These are phyloP conservation scores for Neurospora sublineolata DNA, from an alignment of 495 filamentous ascomycete species.

Conservation along the genomic window DNA sequence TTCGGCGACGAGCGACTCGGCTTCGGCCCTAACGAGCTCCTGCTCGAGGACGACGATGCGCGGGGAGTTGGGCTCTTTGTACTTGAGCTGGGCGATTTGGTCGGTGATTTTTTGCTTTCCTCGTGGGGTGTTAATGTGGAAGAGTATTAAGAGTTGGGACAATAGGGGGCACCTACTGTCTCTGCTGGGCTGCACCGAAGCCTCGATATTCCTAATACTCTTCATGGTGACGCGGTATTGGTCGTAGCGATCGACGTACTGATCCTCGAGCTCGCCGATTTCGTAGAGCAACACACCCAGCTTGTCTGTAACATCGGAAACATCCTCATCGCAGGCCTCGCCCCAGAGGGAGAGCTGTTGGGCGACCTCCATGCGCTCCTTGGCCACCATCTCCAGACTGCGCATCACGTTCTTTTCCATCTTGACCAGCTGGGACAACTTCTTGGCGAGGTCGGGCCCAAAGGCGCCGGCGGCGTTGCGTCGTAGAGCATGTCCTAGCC, in stretches of 20 bases:
- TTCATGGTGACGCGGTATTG: conserved; percentile 99
- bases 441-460: conserved; percentile 92
- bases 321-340: conserved; percentile 91
- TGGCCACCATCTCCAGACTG: conserved; percentile 86
- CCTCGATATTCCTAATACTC: conserved; percentile 97
- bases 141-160: background rate
- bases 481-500: conserved; percentile 82
- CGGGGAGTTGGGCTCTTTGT: conserved; percentile 97
- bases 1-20: conserved; percentile 94
- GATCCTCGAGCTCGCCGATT: conserved; percentile 94
- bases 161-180: conserved; percentile 55
- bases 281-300: conserved; percentile 95
- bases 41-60: conserved; percentile 97
- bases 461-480: conserved; percentile 85
- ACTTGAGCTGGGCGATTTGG: conserved; percentile 96
- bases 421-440: conserved; percentile 94
- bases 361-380: conserved; percentile 96
- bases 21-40: conserved; percentile 95
- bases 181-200: conserved; percentile 92
- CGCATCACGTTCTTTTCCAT: conserved; percentile 99
- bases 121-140: conserved; percentile 19
- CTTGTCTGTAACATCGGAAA: conserved; percentile 98
- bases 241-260: conserved; percentile 96
- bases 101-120: conserved; percentile 99
- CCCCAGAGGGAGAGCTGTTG: conserved; percentile 99